phyloP scores from a whole-genome alignment of 2,329 filamentous ascomycete genomes.

The Diaporthe capsici region DNA sequence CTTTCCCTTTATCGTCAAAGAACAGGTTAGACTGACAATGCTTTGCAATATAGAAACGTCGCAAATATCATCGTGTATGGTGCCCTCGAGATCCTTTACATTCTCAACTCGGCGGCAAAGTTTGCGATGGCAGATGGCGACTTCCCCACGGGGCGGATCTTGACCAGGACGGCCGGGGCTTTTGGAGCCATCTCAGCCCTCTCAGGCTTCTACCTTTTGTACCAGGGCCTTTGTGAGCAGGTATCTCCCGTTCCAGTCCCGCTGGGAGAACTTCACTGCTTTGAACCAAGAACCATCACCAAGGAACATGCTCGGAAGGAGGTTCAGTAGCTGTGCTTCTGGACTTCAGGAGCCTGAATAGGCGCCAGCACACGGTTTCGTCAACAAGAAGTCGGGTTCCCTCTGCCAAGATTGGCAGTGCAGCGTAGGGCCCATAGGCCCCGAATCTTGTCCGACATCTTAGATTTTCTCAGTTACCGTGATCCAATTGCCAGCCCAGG shows the following conservation, averaged over 20 bases:
- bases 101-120: neutral
- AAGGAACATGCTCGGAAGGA: neutral
- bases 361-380: neutral
- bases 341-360: neutral
- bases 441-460: too few species aligned
- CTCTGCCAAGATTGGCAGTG: too few species aligned
- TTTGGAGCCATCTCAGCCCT: neutral
- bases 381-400: neutral
- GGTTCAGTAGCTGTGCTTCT: neutral
- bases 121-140: neutral
- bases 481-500: too few species aligned
- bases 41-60: neutral
- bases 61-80: neutral
- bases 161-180: neutral
- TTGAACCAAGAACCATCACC: neutral
- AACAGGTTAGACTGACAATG: neutral
- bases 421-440: too few species aligned
- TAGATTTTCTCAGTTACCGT: too few species aligned
- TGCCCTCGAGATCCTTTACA: neutral
- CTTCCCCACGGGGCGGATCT: neutral
- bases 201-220: slow-evolving; percentile 5
- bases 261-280: neutral
- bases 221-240: neutral
- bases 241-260: neutral
- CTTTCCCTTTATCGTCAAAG: too few species aligned